Evolutionary conservation across 202 grass and related monocot genomes (phyloP).

Genomic region (Musa balbisiana): DNA sequence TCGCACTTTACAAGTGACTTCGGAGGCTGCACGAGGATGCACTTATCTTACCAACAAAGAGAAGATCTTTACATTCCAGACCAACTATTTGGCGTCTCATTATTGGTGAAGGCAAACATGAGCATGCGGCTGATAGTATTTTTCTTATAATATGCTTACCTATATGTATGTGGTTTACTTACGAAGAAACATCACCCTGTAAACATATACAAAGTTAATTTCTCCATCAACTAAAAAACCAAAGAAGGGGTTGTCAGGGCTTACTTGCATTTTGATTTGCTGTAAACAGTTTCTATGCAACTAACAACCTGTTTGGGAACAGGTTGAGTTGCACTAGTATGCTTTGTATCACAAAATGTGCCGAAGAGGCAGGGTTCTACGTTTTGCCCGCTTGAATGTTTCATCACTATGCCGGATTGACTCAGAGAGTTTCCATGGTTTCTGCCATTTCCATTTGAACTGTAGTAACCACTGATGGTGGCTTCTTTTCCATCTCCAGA

Average conservation of each 20-base stretch:
- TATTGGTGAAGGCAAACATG: background rate
- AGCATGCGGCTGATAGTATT: background rate
- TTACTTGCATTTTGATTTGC: background rate
- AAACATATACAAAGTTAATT: background rate
- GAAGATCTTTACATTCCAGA: background rate
- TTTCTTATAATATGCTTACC: background rate
- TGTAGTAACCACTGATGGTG: slow-evolving; percentile 95
- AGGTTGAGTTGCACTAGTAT: background rate
- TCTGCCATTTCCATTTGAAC: slow-evolving; percentile 99
- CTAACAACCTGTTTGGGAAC: background rate
- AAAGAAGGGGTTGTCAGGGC: background rate
- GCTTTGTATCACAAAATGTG: background rate
- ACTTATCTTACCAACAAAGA: no score
- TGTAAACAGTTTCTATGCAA: background rate
- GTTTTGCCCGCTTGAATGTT: slow-evolving; percentile 54
- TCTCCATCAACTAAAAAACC: background rate
- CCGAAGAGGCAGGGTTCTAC: slow-evolving; percentile 51
- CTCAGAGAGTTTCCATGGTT: slow-evolving; percentile 92
- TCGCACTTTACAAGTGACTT: no score
- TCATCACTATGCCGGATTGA: slow-evolving; percentile 81
- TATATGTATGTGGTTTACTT: background rate
- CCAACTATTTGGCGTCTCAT: background rate
- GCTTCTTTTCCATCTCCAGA: slow-evolving; percentile 99
- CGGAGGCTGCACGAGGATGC: no score
- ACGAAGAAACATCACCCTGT: background rate